Evolutionary conservation across 768 basidiomycete species (phyloP), one percentile per base, ranked within the genome.

Genomic region (Vararia minispora): DNA sequence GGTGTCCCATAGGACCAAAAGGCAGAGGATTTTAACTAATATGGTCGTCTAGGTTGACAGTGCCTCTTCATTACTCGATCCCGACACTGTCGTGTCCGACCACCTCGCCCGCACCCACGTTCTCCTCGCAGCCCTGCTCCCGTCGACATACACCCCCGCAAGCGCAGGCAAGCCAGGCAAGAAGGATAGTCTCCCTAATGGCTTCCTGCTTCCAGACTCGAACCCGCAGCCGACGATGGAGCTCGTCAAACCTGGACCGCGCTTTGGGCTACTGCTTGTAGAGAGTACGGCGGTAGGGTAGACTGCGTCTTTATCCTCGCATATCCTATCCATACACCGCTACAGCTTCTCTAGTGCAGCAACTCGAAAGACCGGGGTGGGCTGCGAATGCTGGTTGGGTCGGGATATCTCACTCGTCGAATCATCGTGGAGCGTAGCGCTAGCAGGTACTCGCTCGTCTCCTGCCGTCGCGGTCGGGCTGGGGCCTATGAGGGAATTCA

Each of bases 201-300:
- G 58, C 39, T 59, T 80, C 22, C 58, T 79, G 41, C 64, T 62
- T 12, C 47, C 61, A 27, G 74, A 78, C 34, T 64, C 72, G 42
- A 63, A 69, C 18, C 73, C 74, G 50, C 68, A 74, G 35, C 59
- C 76, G 26, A 71, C 74, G 21, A 52, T 85, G 29, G 72, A 79
- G 27, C 55, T 82, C 23, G 79, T 76, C 16, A 83, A 80, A 46
- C 74, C 83, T 13, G 75, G 76, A 28, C 67, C 80, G 29, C 68
- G 86, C 41, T 85, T 89, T 58, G 82, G 82, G 12, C 61, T 87
- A 52, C 59, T 89, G 32, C 65, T 86, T 40, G 65, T 83, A 41
- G 78, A 72, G 37, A 67, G 61, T 47, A 55, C 59, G 43, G 52
- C 56, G 42, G 33, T 44, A 28, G 51, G 52, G 36, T 54, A 51